Percentiles rank a stretch among this genome's conserved stretches.
Conservation (phyloP, 2,329 filamentous ascomycete genomes). For the Neurospora sp. region DNA sequence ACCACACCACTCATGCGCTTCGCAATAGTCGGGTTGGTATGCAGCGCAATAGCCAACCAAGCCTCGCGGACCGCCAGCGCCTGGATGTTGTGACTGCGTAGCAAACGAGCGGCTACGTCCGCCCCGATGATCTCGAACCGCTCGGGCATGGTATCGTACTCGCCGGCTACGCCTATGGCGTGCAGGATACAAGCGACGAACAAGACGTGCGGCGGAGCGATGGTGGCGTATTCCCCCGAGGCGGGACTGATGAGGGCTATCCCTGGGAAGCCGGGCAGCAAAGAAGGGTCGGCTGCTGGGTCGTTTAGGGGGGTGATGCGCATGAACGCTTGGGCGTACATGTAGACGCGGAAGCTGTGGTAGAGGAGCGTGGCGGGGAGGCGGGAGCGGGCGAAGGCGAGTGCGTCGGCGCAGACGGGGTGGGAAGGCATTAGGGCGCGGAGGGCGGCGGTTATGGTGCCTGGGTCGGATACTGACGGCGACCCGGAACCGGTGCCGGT, state of each 20-base stretch:
- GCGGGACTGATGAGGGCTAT: neutral
- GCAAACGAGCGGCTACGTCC: constrained; percentile 20
- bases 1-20: constrained; percentile 26
- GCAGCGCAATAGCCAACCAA: constrained; percentile 27
- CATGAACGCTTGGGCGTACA: constrained; percentile 15
- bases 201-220: constrained; percentile 14
- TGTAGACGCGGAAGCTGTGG: constrained; percentile 18
- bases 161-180: constrained; percentile 24
- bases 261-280: neutral
- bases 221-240: neutral
- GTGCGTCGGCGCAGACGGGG: constrained; percentile 17
- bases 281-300: neutral
- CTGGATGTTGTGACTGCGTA: constrained; percentile 17
- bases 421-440: constrained; percentile 13
- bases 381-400: constrained; percentile 11
- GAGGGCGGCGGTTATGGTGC: constrained; percentile 11
- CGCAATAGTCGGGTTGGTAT: constrained; percentile 26
- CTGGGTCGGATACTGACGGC: neutral
- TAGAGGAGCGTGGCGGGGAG: constrained; percentile 18
- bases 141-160: constrained; percentile 20
- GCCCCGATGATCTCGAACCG: constrained; percentile 25
- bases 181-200: constrained; percentile 27
- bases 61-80: constrained; percentile 20
- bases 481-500: neutral
- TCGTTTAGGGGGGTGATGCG: neutral